A percentile compares a stretch with the other conserved stretches of the same genome.
phyloP scores from a whole-genome alignment of 202 grass and related monocot species.

The Cymbopogon flexuosus region DNA sequence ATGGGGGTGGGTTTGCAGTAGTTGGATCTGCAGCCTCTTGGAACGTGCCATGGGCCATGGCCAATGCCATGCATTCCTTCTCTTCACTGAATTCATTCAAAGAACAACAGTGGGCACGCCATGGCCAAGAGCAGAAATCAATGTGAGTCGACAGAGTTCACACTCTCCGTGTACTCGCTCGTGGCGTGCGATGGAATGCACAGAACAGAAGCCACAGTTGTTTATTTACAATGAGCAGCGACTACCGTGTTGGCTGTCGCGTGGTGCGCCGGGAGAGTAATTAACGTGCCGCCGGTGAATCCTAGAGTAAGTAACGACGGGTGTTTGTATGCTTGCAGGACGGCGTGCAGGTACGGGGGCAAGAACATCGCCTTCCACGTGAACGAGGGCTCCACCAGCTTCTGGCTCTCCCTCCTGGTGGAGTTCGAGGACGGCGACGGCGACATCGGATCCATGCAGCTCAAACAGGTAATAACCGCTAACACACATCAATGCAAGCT shows the following conservation, averaged over 20 bases:
- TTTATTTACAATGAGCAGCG: not conserved
- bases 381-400: slow-evolving; percentile 84
- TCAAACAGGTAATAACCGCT: slow-evolving; percentile 53
- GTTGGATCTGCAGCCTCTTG: slow-evolving; percentile 43
- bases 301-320: not conserved
- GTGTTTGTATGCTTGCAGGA: slow-evolving; percentile 41
- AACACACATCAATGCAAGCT: too few relatives aligned
- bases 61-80: not conserved
- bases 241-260: not conserved
- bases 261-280: not conserved
- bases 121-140: not conserved
- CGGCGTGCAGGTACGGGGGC: slow-evolving; percentile 70
- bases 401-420: slow-evolving; percentile 89
- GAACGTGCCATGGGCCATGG: not conserved
- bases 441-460: slow-evolving; percentile 87
- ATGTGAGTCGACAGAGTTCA: not conserved
- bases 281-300: not conserved
- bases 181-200: not conserved
- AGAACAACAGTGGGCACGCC: slow-evolving; percentile 4
- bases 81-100: not conserved
- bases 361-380: slow-evolving; percentile 91
- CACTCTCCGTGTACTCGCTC: not conserved
- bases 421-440: slow-evolving; percentile 94
- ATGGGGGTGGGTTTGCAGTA: not conserved
- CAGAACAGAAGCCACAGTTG: not conserved